Percentiles rank a stretch among this genome's conserved stretches.
These are phyloP conservation scores for Podospora didyma DNA, from an alignment of 495 filamentous ascomycete genomes.

Conservation along the genomic window DNA sequence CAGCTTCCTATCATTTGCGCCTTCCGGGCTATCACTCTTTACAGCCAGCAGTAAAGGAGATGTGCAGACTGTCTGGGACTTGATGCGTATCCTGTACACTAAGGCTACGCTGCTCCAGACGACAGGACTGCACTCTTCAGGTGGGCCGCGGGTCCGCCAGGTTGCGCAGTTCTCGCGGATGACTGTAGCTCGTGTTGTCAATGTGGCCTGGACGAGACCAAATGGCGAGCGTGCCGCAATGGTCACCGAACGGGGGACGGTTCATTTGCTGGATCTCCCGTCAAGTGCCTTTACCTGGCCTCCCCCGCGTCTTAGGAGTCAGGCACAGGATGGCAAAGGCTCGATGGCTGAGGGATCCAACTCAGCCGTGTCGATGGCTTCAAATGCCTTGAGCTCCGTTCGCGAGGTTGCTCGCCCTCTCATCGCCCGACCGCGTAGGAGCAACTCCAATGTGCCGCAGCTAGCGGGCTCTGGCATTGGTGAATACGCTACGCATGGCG, in stretches of 20 bases:
- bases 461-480: slow-evolving; percentile 56
- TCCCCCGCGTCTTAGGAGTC: slow-evolving; percentile 63
- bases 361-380: slow-evolving; percentile 51
- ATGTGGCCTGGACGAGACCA: slow-evolving; percentile 82
- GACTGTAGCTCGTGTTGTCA: slow-evolving; percentile 84
- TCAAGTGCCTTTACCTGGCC: slow-evolving; percentile 83
- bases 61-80: slow-evolving; percentile 86
- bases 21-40: slow-evolving; percentile 75
- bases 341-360: slow-evolving; percentile 34
- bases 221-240: slow-evolving; percentile 77
- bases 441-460: slow-evolving; percentile 38
- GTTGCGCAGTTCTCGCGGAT: slow-evolving; percentile 82
- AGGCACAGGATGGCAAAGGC: slow-evolving; percentile 37
- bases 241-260: slow-evolving; percentile 86
- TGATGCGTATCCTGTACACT: slow-evolving; percentile 66
- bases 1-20: slow-evolving; percentile 86
- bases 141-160: slow-evolving; percentile 61
- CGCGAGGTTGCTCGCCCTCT: slow-evolving; percentile 51
- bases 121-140: slow-evolving; percentile 24
- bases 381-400: slow-evolving; percentile 63
- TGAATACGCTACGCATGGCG: slow-evolving; percentile 65
- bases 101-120: slow-evolving; percentile 49
- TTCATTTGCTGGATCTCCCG: slow-evolving; percentile 87
- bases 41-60: slow-evolving; percentile 92
- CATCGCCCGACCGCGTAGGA: slow-evolving; percentile 46